Evolutionary conservation across 2,329 filamentous ascomycete genomes (phyloP).

Genomic region (Talaromyces sp.): DNA sequence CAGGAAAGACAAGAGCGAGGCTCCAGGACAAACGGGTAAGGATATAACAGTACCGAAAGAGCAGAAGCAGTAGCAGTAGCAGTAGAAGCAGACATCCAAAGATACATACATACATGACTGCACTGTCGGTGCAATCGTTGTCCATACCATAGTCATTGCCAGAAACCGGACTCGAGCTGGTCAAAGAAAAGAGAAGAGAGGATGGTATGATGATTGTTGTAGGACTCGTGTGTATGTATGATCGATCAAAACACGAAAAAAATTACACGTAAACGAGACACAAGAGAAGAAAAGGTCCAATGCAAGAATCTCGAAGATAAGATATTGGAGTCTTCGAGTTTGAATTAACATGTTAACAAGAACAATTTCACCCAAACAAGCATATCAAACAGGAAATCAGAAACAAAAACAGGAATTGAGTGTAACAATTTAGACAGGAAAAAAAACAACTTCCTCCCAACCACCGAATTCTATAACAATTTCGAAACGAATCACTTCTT

Average conservation of each 20-base stretch:
- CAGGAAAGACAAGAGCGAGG: not conserved
- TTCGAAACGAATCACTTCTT: conserved; percentile 9
- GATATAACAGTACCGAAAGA: not conserved
- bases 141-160: not conserved
- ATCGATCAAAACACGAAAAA: not conserved
- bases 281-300: not conserved
- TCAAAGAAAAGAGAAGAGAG: not conserved
- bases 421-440: conserved; percentile 5
- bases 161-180: not conserved
- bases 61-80: not conserved
- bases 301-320: conserved; percentile 10
- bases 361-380: conserved; percentile 2
- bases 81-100: not conserved
- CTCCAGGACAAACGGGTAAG: not conserved
- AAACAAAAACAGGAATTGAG: not conserved
- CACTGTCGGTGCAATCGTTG: not conserved
- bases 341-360: conserved; percentile 1
- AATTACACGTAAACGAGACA: conserved; percentile 2
- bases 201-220: not conserved
- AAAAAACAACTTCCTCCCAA: conserved; percentile 7
- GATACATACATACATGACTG: conserved; percentile 7
- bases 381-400: not conserved
- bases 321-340: conserved; percentile 10
- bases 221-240: not conserved
- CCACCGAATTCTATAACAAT: conserved; percentile 14